A percentile compares a stretch with the other conserved stretches of the same genome.
phyloP scores from a whole-genome alignment of 148 eudicot species.

The Diospyros kaki region DNA sequence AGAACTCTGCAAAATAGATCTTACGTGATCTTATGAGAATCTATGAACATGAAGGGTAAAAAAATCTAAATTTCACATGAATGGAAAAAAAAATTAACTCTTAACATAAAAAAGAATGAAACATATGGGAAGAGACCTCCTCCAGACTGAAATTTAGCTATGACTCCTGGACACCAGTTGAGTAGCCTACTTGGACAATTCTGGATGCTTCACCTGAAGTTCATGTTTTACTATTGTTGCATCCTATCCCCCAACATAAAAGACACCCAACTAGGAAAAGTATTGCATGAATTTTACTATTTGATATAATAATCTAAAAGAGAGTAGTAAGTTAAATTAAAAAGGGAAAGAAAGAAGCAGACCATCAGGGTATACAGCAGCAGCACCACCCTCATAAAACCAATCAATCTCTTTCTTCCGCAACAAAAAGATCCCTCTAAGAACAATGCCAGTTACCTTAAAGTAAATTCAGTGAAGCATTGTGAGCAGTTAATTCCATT shows the following conservation, averaged over 20 bases:
- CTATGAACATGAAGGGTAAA: too few species aligned
- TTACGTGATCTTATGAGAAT: too few species aligned
- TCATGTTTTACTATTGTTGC: not conserved
- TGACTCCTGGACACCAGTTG: not conserved
- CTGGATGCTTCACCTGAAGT: not conserved
- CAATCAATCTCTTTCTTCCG: constrained; percentile 97
- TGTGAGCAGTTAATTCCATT: constrained; percentile 1
- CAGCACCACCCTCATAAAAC: constrained; percentile 99
- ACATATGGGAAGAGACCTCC: too few species aligned
- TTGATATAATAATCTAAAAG: not conserved
- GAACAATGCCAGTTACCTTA: constrained; percentile 88
- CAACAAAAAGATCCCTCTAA: constrained; percentile 91
- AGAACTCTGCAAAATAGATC: too few species aligned
- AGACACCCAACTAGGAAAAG: not conserved
- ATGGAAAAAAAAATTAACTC: too few species aligned
- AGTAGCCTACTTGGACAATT: not conserved
- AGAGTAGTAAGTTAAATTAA: not conserved
- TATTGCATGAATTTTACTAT: not conserved
- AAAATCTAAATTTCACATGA: too few species aligned
- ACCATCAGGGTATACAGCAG: constrained; percentile 96
- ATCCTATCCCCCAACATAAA: not conserved
- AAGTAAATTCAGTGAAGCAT: constrained; percentile 12
- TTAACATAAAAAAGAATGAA: too few species aligned
- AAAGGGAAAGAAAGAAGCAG: constrained; percentile 15
- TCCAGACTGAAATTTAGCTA: not conserved